These are phyloP conservation scores for Colletotrichum brevisporum DNA, from an alignment of 2,329 filamentous ascomycete genomes.

Conservation along the genomic window DNA sequence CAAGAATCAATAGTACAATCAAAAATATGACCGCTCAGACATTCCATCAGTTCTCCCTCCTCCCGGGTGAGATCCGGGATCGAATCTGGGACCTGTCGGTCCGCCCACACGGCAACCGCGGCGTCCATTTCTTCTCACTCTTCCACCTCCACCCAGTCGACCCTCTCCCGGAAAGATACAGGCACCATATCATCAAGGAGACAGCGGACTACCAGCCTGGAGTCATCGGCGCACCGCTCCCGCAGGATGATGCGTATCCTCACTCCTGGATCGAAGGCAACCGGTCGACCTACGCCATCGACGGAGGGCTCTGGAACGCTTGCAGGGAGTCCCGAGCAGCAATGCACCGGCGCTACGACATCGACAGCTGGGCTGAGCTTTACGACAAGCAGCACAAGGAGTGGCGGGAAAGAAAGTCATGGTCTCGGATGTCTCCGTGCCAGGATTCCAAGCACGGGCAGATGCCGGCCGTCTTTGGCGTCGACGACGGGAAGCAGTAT, in stretches of 20 bases:
- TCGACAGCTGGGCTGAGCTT: not conserved
- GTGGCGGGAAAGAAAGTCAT: not conserved
- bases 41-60: not conserved
- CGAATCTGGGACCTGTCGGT: not conserved
- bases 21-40: not conserved
- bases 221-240: not conserved
- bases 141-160: not conserved
- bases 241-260: accelerated
- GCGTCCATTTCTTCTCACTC: conserved; percentile 1
- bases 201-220: accelerated
- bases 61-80: conserved; percentile 2
- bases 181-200: not conserved
- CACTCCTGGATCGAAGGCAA: conserved; percentile 1
- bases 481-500: not conserved
- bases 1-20: not conserved
- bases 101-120: not conserved
- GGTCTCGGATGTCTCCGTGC: not conserved
- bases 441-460: not conserved
- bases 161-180: not conserved
- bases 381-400: not conserved
- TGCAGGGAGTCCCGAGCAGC: conserved; percentile 19
- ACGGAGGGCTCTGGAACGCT: conserved; percentile 7
- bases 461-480: not conserved
- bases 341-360: not conserved
- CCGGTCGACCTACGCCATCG: not conserved